phyloP scores from a whole-genome alignment of 139 green algal genomes.

The Chlamydomonas sphaeroides region DNA sequence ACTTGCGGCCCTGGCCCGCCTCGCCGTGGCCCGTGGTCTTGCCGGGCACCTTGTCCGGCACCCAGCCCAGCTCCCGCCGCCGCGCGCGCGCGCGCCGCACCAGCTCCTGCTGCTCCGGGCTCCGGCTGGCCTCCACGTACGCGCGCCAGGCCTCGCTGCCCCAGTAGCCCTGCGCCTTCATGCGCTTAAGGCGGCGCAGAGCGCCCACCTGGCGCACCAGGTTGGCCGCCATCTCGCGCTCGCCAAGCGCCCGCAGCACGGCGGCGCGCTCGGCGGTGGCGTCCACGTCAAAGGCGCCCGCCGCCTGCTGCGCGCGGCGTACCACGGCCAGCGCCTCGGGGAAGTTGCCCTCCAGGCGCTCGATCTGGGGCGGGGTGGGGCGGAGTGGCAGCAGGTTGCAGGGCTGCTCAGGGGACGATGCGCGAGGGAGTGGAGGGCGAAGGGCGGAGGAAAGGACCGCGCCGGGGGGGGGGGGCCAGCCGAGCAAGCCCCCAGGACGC shows the following conservation, averaged over 20 bases:
- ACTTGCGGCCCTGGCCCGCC: constrained; percentile 7
- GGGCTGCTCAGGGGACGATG: no score
- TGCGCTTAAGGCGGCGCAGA: constrained; percentile 5
- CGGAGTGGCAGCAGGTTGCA: no score
- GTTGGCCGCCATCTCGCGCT: constrained; percentile 42
- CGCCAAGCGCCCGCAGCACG: constrained; percentile 37
- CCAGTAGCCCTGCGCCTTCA: constrained; percentile 46
- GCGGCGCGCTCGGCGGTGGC: constrained; percentile 20
- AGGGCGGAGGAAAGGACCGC: no score
- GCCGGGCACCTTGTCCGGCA: not conserved
- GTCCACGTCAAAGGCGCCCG: constrained; percentile 18
- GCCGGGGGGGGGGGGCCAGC: no score
- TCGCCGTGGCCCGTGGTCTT: not conserved
- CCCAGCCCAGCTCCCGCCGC: constrained; percentile 26
- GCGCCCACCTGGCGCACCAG: constrained; percentile 26
- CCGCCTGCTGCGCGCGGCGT: not conserved
- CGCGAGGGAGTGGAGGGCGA: no score
- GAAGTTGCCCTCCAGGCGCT: constrained; percentile 30
- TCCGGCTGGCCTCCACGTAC: constrained; percentile 3
- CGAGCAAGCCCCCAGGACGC: no score
- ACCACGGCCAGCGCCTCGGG: not conserved
- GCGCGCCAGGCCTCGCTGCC: constrained; percentile 42
- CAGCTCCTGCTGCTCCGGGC: not conserved
- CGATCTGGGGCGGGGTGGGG: constrained; percentile 6
- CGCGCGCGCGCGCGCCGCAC: constrained; percentile 7